Percentiles rank a stretch among this genome's conserved stretches.
Evolutionary conservation across 164 flowering plant species (phyloP).

Genomic region (Kingdonia uniflora): DNA sequence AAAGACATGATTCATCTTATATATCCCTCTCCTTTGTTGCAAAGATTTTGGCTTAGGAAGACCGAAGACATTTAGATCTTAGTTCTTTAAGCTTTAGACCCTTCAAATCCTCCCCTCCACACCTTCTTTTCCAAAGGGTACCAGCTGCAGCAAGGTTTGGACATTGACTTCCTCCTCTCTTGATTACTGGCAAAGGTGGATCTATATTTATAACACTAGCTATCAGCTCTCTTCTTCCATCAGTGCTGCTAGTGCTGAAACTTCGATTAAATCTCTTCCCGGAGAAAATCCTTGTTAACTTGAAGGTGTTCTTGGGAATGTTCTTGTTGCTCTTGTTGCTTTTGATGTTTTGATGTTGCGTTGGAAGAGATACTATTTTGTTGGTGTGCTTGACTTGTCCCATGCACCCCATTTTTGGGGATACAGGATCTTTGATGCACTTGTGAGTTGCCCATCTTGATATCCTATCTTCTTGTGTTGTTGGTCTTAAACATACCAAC

Average conservation of each 20-base stretch:
- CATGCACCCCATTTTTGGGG: constrained; percentile 25
- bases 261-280: constrained; percentile 4
- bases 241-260: background rate
- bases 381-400: constrained; percentile 15
- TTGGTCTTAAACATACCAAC: constrained; percentile 14
- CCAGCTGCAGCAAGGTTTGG: background rate
- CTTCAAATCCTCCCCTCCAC: constrained; percentile 15
- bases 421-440: constrained; percentile 7
- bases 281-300: constrained; percentile 19
- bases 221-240: background rate
- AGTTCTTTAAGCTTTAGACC: constrained; percentile 10
- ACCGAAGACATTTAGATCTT: background rate
- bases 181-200: constrained; percentile 19
- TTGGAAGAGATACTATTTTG: no score
- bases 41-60: background rate
- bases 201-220: constrained; percentile 12
- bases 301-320: constrained; percentile 8
- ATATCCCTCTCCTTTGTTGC: background rate
- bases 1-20: background rate
- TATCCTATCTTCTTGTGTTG: background rate
- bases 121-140: constrained; percentile 21
- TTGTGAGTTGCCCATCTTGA: no score
- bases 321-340: background rate
- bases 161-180: background rate
- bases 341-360: constrained; percentile 4